Conservation (phyloP, 306 rosid genomes). For the Ceratonia siliqua region DNA sequence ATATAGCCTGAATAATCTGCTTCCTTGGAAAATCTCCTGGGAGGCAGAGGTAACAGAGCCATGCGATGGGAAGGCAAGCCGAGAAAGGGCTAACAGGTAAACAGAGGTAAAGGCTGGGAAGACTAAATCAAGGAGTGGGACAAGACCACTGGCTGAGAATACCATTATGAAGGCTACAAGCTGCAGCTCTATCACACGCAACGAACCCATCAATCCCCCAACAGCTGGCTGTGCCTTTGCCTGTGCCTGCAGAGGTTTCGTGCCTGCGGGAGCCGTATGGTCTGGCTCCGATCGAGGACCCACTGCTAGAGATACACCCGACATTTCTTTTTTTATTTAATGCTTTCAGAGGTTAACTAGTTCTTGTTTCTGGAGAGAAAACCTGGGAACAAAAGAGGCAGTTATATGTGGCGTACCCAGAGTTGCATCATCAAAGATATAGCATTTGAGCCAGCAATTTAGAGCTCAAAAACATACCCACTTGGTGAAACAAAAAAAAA, state of each 20-base stretch:
- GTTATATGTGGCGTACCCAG: too few relatives aligned
- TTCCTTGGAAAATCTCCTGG: conserved; percentile 49
- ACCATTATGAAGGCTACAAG: conserved; percentile 82
- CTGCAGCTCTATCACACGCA: conserved; percentile 77
- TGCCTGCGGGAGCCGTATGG: background rate
- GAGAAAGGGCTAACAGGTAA: conserved; percentile 59
- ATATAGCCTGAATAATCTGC: conserved; percentile 46
- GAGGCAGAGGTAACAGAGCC: conserved; percentile 10
- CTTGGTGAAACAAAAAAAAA: too few relatives aligned
- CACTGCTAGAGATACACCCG: conserved; percentile 66
- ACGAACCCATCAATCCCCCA: conserved; percentile 73
- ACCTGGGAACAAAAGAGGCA: background rate
- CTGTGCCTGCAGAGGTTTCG: conserved; percentile 11
- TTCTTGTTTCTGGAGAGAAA: background rate
- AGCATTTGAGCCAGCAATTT: too few relatives aligned
- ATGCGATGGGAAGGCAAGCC: conserved; percentile 63
- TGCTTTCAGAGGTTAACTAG: background rate
- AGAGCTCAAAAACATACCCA: too few relatives aligned
- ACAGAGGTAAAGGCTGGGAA: conserved; percentile 63
- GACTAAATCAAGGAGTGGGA: conserved; percentile 61
- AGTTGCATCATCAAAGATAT: background rate
- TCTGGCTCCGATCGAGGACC: conserved; percentile 40
- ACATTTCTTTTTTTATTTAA: conserved; percentile 42
- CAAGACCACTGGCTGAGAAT: conserved; percentile 84
- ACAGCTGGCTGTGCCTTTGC: conserved; percentile 7